A percentile compares a stretch with the other conserved stretches of the same genome.
These are phyloP conservation scores for Diaporthe vexans DNA, from an alignment of 2,329 filamentous ascomycete species.

Conservation along the genomic window DNA sequence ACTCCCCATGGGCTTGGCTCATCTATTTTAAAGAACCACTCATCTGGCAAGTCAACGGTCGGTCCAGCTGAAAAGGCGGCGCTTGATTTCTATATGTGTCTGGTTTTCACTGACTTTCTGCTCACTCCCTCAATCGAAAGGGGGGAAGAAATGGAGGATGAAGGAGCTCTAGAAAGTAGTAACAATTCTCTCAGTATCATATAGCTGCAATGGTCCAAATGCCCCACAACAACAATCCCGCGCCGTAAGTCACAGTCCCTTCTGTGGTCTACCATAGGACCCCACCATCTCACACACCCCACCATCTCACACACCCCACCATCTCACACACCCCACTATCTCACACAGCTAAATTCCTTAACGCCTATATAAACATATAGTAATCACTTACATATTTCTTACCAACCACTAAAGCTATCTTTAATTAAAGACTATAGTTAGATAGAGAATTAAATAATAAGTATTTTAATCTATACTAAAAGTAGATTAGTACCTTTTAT, in stretches of 20 bases:
- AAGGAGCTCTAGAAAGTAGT: not conserved
- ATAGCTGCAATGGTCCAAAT: not conserved
- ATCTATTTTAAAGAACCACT: not conserved
- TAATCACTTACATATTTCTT: too few relatives aligned
- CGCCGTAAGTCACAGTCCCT: not conserved
- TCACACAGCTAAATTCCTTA: too few relatives aligned
- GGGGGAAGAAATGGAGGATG: not conserved
- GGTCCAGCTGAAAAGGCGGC: not conserved
- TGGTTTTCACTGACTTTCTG: not conserved
- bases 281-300: too few relatives aligned
- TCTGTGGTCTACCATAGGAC: not conserved
- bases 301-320: too few relatives aligned
- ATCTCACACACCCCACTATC: too few relatives aligned
- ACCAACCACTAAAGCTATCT: too few relatives aligned
- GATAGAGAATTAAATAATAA: too few relatives aligned
- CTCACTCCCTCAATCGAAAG: not conserved
- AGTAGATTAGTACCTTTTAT: too few relatives aligned
- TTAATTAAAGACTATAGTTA: too few relatives aligned
- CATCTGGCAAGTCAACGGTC: conserved; percentile 1
- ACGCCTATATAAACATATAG: too few relatives aligned
- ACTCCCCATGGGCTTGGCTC: not conserved
- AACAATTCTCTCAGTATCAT: not conserved
- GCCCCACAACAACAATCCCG: not conserved
- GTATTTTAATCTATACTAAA: too few relatives aligned
- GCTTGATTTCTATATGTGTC: not conserved